phyloP scores from a whole-genome alignment of 306 rosid species.

The Morella rubra region DNA sequence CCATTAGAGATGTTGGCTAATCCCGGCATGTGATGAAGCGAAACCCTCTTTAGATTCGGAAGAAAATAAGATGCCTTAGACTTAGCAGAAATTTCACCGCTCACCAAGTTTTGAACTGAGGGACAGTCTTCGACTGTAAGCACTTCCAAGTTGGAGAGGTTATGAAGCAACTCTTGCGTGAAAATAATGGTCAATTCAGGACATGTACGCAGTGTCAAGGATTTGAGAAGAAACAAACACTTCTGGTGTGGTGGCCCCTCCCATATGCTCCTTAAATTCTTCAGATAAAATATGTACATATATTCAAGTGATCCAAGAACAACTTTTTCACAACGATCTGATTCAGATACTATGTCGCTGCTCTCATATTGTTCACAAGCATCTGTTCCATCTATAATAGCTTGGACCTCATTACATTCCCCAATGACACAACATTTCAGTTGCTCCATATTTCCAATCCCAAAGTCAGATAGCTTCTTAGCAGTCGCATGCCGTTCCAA shows the following conservation, averaged over 20 bases:
- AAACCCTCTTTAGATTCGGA: conserved; percentile 2
- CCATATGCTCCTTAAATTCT: neutral
- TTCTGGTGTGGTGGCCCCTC: neutral
- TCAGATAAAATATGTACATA: neutral
- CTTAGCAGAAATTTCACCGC: neutral
- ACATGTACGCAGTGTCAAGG: conserved; percentile 24
- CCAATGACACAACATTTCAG: conserved; percentile 18
- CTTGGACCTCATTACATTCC: conserved; percentile 35
- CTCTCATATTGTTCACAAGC: neutral
- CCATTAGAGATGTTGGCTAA: conserved; percentile 22
- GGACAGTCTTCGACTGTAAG: conserved; percentile 26
- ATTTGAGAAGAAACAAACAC: conserved; percentile 16
- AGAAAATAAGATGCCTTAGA: neutral
- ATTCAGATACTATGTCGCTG: neutral
- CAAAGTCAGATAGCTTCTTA: conserved; percentile 19
- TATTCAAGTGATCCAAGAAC: neutral
- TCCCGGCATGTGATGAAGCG: conserved; percentile 7
- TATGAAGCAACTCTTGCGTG: neutral
- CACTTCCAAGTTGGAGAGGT: conserved; percentile 5
- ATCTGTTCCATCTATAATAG: neutral
- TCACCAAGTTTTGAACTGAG: conserved; percentile 3
- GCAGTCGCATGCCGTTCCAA: conserved; percentile 24
- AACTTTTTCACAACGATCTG: neutral
- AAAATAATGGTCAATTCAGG: conserved; percentile 23
- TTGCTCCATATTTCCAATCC: neutral